phyloP scores from a whole-genome alignment of 2,329 filamentous ascomycete species.

The Neopestalotiopsis rosae region DNA sequence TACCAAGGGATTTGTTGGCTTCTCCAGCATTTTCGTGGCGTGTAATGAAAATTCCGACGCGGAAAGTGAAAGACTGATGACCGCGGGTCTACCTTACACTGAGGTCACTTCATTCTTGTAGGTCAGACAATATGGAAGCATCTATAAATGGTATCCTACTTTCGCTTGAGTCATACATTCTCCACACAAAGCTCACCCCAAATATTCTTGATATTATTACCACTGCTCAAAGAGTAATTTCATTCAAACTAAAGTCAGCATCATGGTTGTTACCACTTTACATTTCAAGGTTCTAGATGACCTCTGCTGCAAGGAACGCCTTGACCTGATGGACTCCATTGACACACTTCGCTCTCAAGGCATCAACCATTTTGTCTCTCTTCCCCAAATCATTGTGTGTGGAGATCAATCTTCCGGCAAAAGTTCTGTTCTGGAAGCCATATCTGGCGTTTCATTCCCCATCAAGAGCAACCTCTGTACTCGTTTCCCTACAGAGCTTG shows the following conservation, averaged over 20 bases:
- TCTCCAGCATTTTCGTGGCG: too few species aligned
- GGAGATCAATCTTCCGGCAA: conserved; percentile 69
- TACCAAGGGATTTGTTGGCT: too few species aligned
- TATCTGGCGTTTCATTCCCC: conserved; percentile 66
- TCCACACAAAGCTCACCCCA: too few species aligned
- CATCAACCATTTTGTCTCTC: conserved; percentile 42
- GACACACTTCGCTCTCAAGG: conserved; percentile 42
- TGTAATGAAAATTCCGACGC: too few species aligned
- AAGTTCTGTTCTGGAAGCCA: conserved; percentile 68
- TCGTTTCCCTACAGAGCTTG: conserved; percentile 66
- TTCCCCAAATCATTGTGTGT: conserved; percentile 60
- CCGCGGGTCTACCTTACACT: too few species aligned
- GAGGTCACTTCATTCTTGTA: too few species aligned
- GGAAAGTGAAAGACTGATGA: too few species aligned
- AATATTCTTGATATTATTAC: background rate
- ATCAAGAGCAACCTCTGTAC: conserved; percentile 64
- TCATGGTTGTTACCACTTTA: conserved; percentile 6
- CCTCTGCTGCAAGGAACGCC: conserved; percentile 32
- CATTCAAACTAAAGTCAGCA: background rate
- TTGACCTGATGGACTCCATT: conserved; percentile 45
- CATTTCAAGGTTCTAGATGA: conserved; percentile 3
- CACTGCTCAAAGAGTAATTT: background rate
- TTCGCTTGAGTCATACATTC: too few species aligned
- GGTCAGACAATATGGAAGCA: too few species aligned
- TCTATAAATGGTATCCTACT: too few species aligned